Evolutionary conservation across 768 basidiomycete genomes (phyloP).

Genomic region (Phanerodontia chrysosporium): DNA sequence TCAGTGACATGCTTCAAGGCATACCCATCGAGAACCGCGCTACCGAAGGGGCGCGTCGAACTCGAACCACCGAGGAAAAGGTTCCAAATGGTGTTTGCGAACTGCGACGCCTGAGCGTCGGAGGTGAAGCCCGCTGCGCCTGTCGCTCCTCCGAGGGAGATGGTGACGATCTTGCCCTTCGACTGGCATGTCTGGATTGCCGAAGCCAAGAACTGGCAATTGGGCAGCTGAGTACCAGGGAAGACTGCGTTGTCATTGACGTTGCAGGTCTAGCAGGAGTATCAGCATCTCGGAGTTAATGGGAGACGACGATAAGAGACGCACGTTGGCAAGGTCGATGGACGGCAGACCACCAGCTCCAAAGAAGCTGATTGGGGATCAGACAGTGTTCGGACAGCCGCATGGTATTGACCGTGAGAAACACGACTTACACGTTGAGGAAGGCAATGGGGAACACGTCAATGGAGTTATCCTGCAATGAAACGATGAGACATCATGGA

Average conservation of each 20-base stretch:
- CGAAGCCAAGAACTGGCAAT: slow-evolving; percentile 56
- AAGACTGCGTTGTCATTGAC: slow-evolving; percentile 51
- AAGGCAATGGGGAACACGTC: slow-evolving; percentile 62
- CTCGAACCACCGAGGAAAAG: slow-evolving; percentile 64
- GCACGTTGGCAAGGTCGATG: slow-evolving; percentile 57
- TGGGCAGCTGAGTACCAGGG: slow-evolving; percentile 55
- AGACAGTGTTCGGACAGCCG: not conserved
- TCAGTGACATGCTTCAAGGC: not conserved
- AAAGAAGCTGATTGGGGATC: slow-evolving; percentile 36
- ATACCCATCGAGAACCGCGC: slow-evolving; percentile 69
- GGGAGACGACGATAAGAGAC: slow-evolving; percentile 7
- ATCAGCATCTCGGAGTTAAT: not conserved
- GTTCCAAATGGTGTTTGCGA: slow-evolving; percentile 70
- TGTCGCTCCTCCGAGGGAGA: slow-evolving; percentile 41
- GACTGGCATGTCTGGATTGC: slow-evolving; percentile 63
- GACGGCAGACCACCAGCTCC: slow-evolving; percentile 53
- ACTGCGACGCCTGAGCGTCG: slow-evolving; percentile 51
- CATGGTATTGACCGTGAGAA: not conserved
- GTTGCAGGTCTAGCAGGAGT: slow-evolving; percentile 52
- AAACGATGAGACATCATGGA: not conserved
- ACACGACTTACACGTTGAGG: slow-evolving; percentile 33
- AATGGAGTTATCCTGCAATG: slow-evolving; percentile 46
- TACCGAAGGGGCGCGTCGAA: slow-evolving; percentile 64
- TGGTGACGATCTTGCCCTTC: slow-evolving; percentile 35
- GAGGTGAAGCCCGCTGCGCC: slow-evolving; percentile 58